phyloP scores from a whole-genome alignment of 208 protist species.

The Lotmaria passim region DNA sequence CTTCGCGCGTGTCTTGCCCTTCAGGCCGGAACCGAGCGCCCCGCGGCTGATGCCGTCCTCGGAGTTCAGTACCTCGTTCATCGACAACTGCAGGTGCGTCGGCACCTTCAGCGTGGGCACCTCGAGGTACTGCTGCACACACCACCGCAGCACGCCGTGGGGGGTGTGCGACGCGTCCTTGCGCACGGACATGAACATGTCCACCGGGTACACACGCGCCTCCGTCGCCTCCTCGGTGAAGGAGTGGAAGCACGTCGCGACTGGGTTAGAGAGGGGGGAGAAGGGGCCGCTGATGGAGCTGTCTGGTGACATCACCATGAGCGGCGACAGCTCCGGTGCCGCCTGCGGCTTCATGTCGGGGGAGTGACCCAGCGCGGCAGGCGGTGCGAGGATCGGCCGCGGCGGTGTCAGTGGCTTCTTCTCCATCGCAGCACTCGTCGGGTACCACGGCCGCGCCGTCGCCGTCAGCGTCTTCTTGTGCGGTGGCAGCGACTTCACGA shows the following conservation, averaged over 20 bases:
- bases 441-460: conserved; percentile 63
- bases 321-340: conserved; percentile 18
- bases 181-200: conserved; percentile 84
- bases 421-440: conserved; percentile 20
- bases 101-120: conserved; percentile 84
- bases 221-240: conserved; percentile 65
- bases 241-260: conserved; percentile 61
- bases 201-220: conserved; percentile 63
- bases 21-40: conserved; percentile 61
- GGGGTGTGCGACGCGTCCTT: conserved; percentile 86
- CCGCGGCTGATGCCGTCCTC: conserved; percentile 66
- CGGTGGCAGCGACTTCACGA: conserved; percentile 41
- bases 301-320: conserved; percentile 23
- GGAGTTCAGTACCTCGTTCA: conserved; percentile 53
- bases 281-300: conserved; percentile 48
- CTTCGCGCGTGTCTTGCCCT: conserved; percentile 53
- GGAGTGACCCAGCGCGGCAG: conserved; percentile 65
- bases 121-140: conserved; percentile 70
- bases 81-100: conserved; percentile 75
- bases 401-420: conserved; percentile 28
- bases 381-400: conserved; percentile 47
- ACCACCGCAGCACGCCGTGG: conserved; percentile 82
- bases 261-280: conserved; percentile 59
- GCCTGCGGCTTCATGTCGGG: conserved; percentile 41
- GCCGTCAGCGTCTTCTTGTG: conserved; percentile 56